These are phyloP conservation scores for Microsporum audouinii DNA, from an alignment of 2,329 filamentous ascomycete species.

Conservation along the genomic window DNA sequence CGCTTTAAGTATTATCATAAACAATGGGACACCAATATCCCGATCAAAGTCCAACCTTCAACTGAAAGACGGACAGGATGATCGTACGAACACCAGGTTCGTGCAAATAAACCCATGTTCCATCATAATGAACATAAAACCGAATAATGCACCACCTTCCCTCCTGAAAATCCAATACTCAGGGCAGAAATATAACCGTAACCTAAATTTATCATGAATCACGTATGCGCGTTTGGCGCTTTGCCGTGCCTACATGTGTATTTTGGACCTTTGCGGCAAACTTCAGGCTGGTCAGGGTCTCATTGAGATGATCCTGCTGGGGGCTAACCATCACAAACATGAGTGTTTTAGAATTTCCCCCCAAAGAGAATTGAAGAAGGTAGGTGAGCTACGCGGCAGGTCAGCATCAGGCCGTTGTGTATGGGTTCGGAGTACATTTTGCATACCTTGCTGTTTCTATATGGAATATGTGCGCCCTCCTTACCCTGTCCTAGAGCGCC, in stretches of 20 bases:
- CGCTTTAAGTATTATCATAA: background rate
- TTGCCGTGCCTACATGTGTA: slow-evolving; percentile 84
- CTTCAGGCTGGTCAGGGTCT: slow-evolving; percentile 86
- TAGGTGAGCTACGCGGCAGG: slow-evolving; percentile 59
- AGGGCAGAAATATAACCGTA: background rate
- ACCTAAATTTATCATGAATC: slow-evolving; percentile 15
- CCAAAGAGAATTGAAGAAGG: slow-evolving; percentile 83
- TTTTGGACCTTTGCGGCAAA: slow-evolving; percentile 89
- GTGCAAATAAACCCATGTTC: background rate
- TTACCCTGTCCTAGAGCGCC: slow-evolving; percentile 77
- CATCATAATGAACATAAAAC: background rate
- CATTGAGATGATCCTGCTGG: slow-evolving; percentile 75
- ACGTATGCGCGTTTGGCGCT: slow-evolving; percentile 29
- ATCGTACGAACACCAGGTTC: background rate
- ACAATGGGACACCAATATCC: background rate
- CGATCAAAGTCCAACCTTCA: background rate
- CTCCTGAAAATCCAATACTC: background rate
- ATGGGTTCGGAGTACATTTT: background rate
- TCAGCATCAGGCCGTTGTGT: background rate
- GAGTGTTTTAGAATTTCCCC: slow-evolving; percentile 91
- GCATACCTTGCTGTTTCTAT: slow-evolving; percentile 79
- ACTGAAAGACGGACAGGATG: background rate
- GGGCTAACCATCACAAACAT: slow-evolving; percentile 99
- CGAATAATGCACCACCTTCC: background rate
- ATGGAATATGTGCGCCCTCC: slow-evolving; percentile 70